phyloP scores from a whole-genome alignment of 805 yeast species.

The Priceomyces fermenticarens region DNA sequence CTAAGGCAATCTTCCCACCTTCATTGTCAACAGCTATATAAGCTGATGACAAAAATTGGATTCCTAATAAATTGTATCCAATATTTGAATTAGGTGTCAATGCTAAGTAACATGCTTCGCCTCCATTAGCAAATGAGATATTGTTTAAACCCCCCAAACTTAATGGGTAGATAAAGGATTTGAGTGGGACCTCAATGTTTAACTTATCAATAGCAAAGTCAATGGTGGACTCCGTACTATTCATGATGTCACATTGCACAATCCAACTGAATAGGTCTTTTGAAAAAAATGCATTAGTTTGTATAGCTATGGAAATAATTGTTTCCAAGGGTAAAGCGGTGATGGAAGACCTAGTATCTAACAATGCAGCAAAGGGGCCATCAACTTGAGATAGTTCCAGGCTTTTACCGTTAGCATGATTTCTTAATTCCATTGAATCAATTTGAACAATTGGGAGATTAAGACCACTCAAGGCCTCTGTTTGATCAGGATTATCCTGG shows the following conservation, averaged over 20 bases:
- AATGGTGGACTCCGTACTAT: constrained; percentile 46
- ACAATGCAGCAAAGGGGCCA: constrained; percentile 47
- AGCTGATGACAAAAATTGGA: constrained; percentile 49
- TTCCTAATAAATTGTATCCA: constrained; percentile 58
- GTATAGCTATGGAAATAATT: constrained; percentile 62
- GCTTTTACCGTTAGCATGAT: constrained; percentile 33
- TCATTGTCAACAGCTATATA: constrained; percentile 67
- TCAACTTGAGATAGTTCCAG: constrained; percentile 27
- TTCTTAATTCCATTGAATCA: constrained; percentile 20
- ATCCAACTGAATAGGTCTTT: constrained; percentile 51
- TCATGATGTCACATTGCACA: constrained; percentile 54
- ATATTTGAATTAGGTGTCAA: constrained; percentile 44
- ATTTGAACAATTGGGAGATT: constrained; percentile 30
- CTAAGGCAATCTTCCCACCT: constrained; percentile 53
- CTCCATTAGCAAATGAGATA: constrained; percentile 52
- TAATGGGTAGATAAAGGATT: constrained; percentile 43
- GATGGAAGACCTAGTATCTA: constrained; percentile 54
- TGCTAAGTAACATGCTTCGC: constrained; percentile 53
- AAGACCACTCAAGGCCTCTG: constrained; percentile 10
- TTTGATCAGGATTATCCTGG: constrained; percentile 21
- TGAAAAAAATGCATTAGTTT: constrained; percentile 63
- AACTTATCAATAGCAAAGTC: constrained; percentile 53
- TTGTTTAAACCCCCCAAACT: constrained; percentile 23
- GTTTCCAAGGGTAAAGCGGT: constrained; percentile 54
- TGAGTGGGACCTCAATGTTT: constrained; percentile 47